phyloP scores from a whole-genome alignment of 495 filamentous ascomycete species.

The Penicillium verhagenii region DNA sequence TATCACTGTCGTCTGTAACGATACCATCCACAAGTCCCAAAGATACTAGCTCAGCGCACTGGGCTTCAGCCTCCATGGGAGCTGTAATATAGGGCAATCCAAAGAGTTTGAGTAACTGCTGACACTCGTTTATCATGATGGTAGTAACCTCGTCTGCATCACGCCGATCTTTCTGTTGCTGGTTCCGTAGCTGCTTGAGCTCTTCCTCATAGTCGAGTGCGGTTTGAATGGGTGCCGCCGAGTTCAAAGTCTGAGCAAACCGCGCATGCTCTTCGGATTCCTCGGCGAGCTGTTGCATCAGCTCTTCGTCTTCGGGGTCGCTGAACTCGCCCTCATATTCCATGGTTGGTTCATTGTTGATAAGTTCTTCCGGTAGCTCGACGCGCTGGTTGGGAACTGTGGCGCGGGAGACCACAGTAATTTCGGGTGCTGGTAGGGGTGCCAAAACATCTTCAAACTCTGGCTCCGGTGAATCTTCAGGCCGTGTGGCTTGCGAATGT shows the following conservation, averaged over 20 bases:
- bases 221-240: conserved; percentile 56
- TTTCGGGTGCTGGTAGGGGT: conserved; percentile 1
- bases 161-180: conserved; percentile 92
- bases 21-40: conserved; percentile 92
- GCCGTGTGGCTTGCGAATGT: not conserved
- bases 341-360: conserved; percentile 25
- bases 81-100: conserved; percentile 95
- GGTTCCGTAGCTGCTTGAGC: conserved; percentile 78
- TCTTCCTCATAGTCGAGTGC: conserved; percentile 81
- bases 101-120: conserved; percentile 85
- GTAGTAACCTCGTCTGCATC: conserved; percentile 95
- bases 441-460: conserved; percentile 52
- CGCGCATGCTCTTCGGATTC: conserved; percentile 91
- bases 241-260: conserved; percentile 83
- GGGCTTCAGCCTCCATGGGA: conserved; percentile 98
- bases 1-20: conserved; percentile 96
- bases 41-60: conserved; percentile 86
- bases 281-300: conserved; percentile 77
- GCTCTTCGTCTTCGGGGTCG: conserved; percentile 88
- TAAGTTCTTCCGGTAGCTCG: conserved; percentile 21
- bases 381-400: not conserved
- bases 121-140: conserved; percentile 92
- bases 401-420: conserved; percentile 6
- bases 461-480: conserved; percentile 45
- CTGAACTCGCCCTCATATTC: conserved; percentile 58